phyloP scores from a whole-genome alignment of 495 filamentous ascomycete genomes.

The Aspergillus carlsbadensis region DNA sequence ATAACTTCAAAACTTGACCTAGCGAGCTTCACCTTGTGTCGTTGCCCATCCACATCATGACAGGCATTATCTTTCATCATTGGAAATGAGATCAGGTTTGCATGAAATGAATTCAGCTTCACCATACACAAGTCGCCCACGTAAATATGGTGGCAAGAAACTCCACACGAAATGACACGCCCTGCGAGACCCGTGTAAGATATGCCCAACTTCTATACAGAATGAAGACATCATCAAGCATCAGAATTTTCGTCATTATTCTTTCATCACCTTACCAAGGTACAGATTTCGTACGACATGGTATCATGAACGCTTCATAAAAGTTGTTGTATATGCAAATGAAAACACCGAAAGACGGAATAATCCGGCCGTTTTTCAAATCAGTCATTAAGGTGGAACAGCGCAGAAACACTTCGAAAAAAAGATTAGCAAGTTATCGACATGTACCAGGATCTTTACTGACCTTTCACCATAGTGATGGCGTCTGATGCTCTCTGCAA shows the following conservation, averaged over 20 bases:
- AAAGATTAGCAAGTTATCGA: slow-evolving; percentile 18
- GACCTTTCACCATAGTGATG: slow-evolving; percentile 85
- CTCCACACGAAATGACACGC: not conserved
- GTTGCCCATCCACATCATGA: not conserved
- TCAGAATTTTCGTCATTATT: slow-evolving; percentile 23
- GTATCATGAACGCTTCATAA: slow-evolving; percentile 12
- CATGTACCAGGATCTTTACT: slow-evolving; percentile 13
- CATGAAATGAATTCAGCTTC: not conserved
- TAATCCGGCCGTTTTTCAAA: not conserved
- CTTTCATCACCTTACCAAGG: slow-evolving; percentile 24
- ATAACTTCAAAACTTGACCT: not conserved
- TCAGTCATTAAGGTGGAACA: slow-evolving; percentile 67
- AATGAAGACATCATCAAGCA: slow-evolving; percentile 21
- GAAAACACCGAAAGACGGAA: not conserved
- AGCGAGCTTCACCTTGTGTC: not conserved
- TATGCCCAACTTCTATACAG: slow-evolving; percentile 11
- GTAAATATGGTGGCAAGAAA: slow-evolving; percentile 8
- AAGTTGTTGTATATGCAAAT: slow-evolving; percentile 1
- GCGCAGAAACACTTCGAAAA: slow-evolving; percentile 69
- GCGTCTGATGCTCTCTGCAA: slow-evolving; percentile 89
- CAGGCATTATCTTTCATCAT: not conserved
- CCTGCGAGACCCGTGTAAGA: slow-evolving; percentile 8
- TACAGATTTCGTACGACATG: slow-evolving; percentile 1
- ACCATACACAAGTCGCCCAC: not conserved
- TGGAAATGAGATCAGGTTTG: not conserved